phyloP scores from a whole-genome alignment of 768 basidiomycete genomes.

The Agaricus subrufescens region DNA sequence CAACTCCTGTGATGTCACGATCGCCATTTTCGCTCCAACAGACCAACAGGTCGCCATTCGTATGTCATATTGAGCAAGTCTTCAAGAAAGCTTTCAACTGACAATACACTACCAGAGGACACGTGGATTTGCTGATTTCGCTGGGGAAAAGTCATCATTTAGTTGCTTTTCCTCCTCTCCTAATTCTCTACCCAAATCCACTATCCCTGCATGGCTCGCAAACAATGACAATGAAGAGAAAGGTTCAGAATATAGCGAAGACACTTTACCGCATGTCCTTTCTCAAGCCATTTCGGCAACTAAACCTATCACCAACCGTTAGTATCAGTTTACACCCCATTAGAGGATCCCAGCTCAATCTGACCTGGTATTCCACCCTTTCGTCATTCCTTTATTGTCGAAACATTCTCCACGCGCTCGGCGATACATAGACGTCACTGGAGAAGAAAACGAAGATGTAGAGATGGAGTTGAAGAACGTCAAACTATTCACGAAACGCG shows the following conservation, averaged over 20 bases:
- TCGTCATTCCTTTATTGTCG: neutral
- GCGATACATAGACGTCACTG: constrained; percentile 39
- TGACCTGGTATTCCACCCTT: constrained; percentile 12
- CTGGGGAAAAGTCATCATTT: constrained; percentile 3
- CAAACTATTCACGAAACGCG: constrained; percentile 56
- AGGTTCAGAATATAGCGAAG: neutral
- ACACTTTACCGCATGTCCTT: constrained; percentile 15
- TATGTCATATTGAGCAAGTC: neutral
- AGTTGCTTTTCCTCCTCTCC: neutral
- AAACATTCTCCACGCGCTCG: neutral
- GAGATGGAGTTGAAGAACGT: constrained; percentile 54
- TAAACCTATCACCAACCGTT: constrained; percentile 21
- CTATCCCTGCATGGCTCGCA: neutral
- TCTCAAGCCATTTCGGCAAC: constrained; percentile 19
- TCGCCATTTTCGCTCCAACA: constrained; percentile 4
- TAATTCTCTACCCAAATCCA: neutral
- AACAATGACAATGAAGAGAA: neutral
- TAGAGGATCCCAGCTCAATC: neutral
- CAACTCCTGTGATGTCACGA: neutral
- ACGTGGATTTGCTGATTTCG: constrained; percentile 8
- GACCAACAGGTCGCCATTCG: constrained; percentile 6
- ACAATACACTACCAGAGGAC: neutral
- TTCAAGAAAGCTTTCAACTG: neutral
- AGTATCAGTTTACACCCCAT: constrained; percentile 19
- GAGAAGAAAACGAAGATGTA: constrained; percentile 62